Evolutionary conservation across 2,329 filamentous ascomycete genomes (phyloP).

Genomic region (Magnaporthiopsis incrustans): DNA sequence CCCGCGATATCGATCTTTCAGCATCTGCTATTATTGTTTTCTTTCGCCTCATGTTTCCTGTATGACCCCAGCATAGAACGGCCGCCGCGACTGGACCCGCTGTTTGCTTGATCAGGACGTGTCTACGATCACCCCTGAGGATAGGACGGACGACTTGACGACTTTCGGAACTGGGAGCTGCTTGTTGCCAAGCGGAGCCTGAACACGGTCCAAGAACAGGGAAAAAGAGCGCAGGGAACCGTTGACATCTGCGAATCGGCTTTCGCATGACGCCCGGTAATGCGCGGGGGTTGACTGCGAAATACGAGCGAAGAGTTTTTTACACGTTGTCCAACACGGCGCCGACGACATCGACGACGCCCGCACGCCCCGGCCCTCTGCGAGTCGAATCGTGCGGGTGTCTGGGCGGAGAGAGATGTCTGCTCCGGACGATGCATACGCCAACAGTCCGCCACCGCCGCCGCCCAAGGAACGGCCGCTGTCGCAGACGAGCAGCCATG

Average conservation of each 20-base stretch:
- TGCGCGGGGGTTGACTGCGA: neutral
- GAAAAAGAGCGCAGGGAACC: neutral
- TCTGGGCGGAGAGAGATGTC: conserved; percentile 19
- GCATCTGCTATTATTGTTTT: neutral
- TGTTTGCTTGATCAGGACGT: neutral
- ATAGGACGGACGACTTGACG: neutral
- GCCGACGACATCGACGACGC: neutral
- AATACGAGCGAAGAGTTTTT: neutral
- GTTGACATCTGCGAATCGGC: neutral
- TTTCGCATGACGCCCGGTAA: neutral
- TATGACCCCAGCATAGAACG: neutral
- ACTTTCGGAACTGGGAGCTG: neutral
- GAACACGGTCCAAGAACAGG: neutral
- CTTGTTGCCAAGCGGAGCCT: neutral
- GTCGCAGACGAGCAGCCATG: conserved; percentile 32
- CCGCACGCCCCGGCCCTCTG: conserved; percentile 11
- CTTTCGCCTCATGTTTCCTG: neutral
- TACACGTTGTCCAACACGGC: neutral
- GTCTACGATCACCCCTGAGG: neutral
- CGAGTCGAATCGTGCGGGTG: conserved; percentile 16
- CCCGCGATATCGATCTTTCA: conserved; percentile 10
- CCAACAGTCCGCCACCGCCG: conserved; percentile 20
- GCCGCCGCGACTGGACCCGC: neutral
- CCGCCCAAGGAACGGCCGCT: conserved; percentile 31
- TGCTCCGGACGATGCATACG: conserved; percentile 13